Evolutionary conservation across 768 basidiomycete species (phyloP), one percentile per base, ranked within the genome.

Genomic region (Rubroboletus satanas): DNA sequence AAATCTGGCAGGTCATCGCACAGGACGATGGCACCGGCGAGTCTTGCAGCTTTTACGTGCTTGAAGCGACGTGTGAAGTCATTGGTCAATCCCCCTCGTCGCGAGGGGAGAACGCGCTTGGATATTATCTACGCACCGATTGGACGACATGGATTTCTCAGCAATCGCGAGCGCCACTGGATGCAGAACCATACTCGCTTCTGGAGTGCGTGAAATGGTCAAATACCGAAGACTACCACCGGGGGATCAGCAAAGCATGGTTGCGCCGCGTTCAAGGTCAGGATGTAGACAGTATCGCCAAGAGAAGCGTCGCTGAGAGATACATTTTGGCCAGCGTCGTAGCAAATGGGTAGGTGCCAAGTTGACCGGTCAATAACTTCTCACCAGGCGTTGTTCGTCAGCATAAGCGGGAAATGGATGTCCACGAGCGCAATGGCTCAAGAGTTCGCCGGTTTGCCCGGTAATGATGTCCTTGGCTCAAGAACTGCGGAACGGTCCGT

Each of bases 61-160:
- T 92, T 1, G 87, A 87, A 56, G 65, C 79, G 21, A 91, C 89
- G 0, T 88, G 88, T 62, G 89, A 91, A 62, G 83, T 85, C 32
- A 77, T 89, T 51, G 87, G 87, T 0, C 72, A 67, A 32, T 58
- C 68, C 7, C 61, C 68, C 15, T 43, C 51, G 21, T 49, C 45
- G 41, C 39, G 21, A 41, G 32, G 31, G 37, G 32, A 45, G 33
- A 17, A 47, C 23, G 37, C 45, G 38, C 59, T 43, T 32, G 50
- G 32, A 10, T 45, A 48, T 21, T 54, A 58, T 49, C 62, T 80
- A 33, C 82, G 89, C 8, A 73, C 73, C 0, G 89, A 91, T 66
- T 91, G 89, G 89, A 78, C 81, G 1, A 59, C 68, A 1, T 90
- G 85, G 64, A 77, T 90, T 46, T 59, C 66, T 11, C 54, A 57